Percentiles rank a stretch among this genome's conserved stretches.
Evolutionary conservation across 2,329 filamentous ascomycete genomes (phyloP).

Genomic region (Nigrograna mackinnonii): DNA sequence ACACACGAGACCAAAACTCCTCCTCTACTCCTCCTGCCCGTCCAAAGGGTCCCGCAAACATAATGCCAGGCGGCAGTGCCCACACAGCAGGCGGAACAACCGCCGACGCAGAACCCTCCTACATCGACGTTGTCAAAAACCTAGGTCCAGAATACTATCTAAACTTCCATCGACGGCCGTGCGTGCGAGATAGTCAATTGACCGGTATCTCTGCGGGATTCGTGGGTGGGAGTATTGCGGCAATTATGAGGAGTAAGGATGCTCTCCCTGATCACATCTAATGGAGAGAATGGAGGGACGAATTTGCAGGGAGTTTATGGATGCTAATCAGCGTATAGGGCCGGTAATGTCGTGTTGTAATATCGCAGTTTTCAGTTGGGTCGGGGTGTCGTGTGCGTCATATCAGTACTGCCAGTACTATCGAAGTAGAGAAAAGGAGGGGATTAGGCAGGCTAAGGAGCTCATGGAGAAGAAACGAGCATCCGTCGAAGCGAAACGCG

Average conservation of each 20-base stretch:
- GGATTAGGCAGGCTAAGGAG: slow-evolving; percentile 85
- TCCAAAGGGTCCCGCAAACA: slow-evolving; percentile 29
- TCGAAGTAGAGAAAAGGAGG: slow-evolving; percentile 73
- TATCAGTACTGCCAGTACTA: slow-evolving; percentile 85
- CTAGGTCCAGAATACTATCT: slow-evolving; percentile 72
- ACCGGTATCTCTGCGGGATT: slow-evolving; percentile 82
- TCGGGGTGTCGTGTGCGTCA: slow-evolving; percentile 68
- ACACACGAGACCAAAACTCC: slow-evolving; percentile 40
- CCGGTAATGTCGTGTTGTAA: slow-evolving; percentile 72
- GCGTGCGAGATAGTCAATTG: slow-evolving; percentile 79
- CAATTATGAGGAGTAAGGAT: slow-evolving; percentile 73
- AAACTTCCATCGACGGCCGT: slow-evolving; percentile 77
- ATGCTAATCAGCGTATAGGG: slow-evolving; percentile 45
- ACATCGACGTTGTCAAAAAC: slow-evolving; percentile 65
- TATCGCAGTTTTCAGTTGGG: slow-evolving; percentile 82
- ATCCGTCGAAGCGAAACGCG: slow-evolving; percentile 48
- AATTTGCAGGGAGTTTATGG: slow-evolving; percentile 10
- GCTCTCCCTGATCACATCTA: too few relatives aligned
- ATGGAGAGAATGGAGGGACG: too few relatives aligned
- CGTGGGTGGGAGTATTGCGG: slow-evolving; percentile 72
- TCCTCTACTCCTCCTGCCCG: slow-evolving; percentile 18
- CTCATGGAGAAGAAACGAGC: slow-evolving; percentile 74
- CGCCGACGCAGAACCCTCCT: slow-evolving; percentile 40
- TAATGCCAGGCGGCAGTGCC: slow-evolving; percentile 58
- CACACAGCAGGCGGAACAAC: slow-evolving; percentile 63